Evolutionary conservation across 192 early-diverging fungal species (phyloP), one percentile per base, ranked within the genome.

Genomic region (Rhizoclosmatium globosum): DNA sequence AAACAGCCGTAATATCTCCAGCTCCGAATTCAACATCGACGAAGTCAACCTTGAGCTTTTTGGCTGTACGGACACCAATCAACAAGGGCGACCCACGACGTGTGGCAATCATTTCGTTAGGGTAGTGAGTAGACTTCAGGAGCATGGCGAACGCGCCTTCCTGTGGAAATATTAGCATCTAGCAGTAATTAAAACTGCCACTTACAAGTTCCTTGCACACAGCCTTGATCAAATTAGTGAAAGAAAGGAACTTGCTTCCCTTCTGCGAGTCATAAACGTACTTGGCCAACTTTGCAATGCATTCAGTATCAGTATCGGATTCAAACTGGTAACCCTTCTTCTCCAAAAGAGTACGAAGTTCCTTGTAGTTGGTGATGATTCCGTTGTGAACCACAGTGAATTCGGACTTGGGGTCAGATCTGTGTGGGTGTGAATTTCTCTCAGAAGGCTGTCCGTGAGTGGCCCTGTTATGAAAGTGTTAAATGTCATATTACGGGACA

Each of bases 321-420:
- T 97, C 96, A 81, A 99, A 99, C 6, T 82, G 80, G 85, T 96
- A 98, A 67, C 97, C 97, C 90, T 97, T 97, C 91, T 97, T 99
- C 83, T 94, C 91, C 57, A 99, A 89, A 42, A 99, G 92, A 3
- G 93, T 93, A 84, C 94, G 92, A 80, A 99, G 88, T 86, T 99
- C 97, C 88, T 97, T 97, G 91, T 97, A 99, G 94, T 99, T 99
- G 82, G 96, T 99, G 83, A 99, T 98, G 88, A 99, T 99, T 77
- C 98, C 98, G 82, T 99, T 99, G 90, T 99, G 98, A 46, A 99
- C 98, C 38, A 99, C 93, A 41, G 92, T 91, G 80, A 99, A 99
- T 83, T 97, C 95, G 86, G 92, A 93, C 70, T 88, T 89, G 75
- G 89, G 85, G 87, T 97, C 94, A 53, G 94, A 95, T 64, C 98